These are phyloP conservation scores for Gryganskiella cystojenkinii DNA, from an alignment of 192 early-diverging fungal species.

Conservation along the genomic window DNA sequence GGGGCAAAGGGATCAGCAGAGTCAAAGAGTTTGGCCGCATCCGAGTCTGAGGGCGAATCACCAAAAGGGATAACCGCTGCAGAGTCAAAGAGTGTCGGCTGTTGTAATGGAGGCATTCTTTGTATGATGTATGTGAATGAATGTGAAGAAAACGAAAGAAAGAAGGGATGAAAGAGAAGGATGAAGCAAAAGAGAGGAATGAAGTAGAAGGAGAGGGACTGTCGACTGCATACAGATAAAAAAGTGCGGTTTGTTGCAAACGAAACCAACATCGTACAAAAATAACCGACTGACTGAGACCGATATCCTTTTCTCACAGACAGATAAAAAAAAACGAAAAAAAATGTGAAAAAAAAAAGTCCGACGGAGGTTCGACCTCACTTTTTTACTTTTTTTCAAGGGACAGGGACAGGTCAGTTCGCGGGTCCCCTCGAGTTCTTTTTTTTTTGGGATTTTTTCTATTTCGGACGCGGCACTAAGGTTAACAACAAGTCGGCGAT, in stretches of 20 bases:
- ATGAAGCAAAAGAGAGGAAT: conserved; percentile 1
- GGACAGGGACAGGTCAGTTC: too few relatives aligned
- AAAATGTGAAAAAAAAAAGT: too few relatives aligned
- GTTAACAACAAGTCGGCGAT: too few relatives aligned
- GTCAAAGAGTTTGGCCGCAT: conserved; percentile 26
- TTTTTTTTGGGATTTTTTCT: too few relatives aligned
- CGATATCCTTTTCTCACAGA: too few relatives aligned
- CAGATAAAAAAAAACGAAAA: too few relatives aligned
- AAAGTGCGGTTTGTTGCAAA: not conserved
- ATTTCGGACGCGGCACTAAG: too few relatives aligned
- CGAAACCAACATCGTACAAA: not conserved
- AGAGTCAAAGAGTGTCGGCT: conserved; percentile 18
- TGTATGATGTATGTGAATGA: not conserved
- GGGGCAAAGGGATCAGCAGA: not conserved
- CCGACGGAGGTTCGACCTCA: too few relatives aligned
- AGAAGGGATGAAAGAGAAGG: not conserved
- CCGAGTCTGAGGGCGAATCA: conserved; percentile 12
- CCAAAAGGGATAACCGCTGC: conserved; percentile 34
- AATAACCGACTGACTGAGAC: too few relatives aligned
- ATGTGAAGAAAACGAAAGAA: not conserved
- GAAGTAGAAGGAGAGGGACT: not conserved
- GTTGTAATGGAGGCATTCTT: conserved; percentile 45
- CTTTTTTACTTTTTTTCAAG: too few relatives aligned
- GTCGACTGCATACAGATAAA: not conserved
- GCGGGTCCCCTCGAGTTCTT: too few relatives aligned